Evolutionary conservation across 1,139 yeast species (phyloP).

Genomic region (Blastobotrys ciferrii): DNA sequence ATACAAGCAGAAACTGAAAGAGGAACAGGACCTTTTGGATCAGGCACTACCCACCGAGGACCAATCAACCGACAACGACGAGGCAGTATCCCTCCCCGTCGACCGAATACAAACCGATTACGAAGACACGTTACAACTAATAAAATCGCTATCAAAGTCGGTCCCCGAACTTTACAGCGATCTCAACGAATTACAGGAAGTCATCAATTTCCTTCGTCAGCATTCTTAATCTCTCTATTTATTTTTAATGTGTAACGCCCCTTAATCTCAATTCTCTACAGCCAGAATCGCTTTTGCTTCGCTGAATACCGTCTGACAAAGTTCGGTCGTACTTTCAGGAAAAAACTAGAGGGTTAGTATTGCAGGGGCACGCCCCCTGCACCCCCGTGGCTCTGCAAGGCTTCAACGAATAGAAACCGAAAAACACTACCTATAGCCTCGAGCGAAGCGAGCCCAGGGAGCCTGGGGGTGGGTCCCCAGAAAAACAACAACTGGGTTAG

Average conservation of each 20-base stretch:
- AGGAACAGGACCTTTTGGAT: constrained; percentile 15
- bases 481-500: too few relatives aligned
- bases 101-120: constrained; percentile 12
- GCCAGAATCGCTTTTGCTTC: background rate
- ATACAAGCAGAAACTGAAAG: constrained; percentile 22
- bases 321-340: too few relatives aligned
- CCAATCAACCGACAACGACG: constrained; percentile 5
- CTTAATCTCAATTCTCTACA: background rate
- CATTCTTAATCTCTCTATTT: background rate
- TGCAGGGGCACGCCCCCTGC: too few relatives aligned
- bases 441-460: too few relatives aligned
- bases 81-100: background rate
- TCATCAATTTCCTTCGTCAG: constrained; percentile 18
- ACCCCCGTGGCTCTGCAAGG: too few relatives aligned
- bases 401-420: too few relatives aligned
- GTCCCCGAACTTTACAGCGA: constrained; percentile 24
- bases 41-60: constrained; percentile 8
- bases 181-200: constrained; percentile 22
- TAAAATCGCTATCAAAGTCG: constrained; percentile 16
- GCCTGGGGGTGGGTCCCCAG: too few relatives aligned
- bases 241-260: background rate
- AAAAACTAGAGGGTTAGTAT: too few relatives aligned
- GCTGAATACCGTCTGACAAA: too few relatives aligned
- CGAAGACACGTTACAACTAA: constrained; percentile 14
- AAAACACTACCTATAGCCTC: too few relatives aligned